These are phyloP conservation scores for Phaseolus lunatus DNA, from an alignment of 306 rosid species.

Conservation along the genomic window DNA sequence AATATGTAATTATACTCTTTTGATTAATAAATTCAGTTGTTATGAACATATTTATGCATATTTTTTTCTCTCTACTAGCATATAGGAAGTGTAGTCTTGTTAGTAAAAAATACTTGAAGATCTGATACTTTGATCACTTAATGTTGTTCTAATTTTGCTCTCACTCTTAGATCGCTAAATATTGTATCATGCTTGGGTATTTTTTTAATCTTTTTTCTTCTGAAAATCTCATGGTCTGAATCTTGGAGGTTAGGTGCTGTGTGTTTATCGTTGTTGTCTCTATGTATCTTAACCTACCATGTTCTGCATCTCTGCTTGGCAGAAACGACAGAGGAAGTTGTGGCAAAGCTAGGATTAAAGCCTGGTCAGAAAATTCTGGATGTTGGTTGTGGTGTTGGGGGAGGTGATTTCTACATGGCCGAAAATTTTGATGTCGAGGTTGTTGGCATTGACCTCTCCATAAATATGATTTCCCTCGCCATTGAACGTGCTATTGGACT, in stretches of 20 bases:
- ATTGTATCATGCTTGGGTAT: background rate
- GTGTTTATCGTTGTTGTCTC: background rate
- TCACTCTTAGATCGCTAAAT: slow-evolving; percentile 5
- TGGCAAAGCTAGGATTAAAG: slow-evolving; percentile 75
- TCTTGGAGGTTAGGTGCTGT: background rate
- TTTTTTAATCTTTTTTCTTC: background rate
- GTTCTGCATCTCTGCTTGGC: slow-evolving; percentile 42
- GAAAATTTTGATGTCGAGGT: slow-evolving; percentile 80
- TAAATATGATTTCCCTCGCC: slow-evolving; percentile 92
- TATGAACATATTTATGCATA: background rate
- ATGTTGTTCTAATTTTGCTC: slow-evolving; percentile 15
- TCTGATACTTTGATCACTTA: background rate
- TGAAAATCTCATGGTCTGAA: background rate
- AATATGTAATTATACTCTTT: background rate
- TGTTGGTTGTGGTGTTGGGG: slow-evolving; percentile 98
- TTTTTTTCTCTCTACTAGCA: background rate
- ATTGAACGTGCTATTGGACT: slow-evolving; percentile 88
- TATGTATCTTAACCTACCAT: slow-evolving; percentile 25
- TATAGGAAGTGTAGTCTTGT: background rate
- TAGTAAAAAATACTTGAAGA: background rate
- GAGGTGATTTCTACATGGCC: slow-evolving; percentile 97
- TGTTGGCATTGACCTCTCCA: slow-evolving; percentile 89
- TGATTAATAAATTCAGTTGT: background rate
- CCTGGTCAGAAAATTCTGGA: slow-evolving; percentile 88
- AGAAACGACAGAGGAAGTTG: slow-evolving; percentile 91